phyloP scores from a whole-genome alignment of 139 green algal genomes.

The Micractinium conductrix region DNA sequence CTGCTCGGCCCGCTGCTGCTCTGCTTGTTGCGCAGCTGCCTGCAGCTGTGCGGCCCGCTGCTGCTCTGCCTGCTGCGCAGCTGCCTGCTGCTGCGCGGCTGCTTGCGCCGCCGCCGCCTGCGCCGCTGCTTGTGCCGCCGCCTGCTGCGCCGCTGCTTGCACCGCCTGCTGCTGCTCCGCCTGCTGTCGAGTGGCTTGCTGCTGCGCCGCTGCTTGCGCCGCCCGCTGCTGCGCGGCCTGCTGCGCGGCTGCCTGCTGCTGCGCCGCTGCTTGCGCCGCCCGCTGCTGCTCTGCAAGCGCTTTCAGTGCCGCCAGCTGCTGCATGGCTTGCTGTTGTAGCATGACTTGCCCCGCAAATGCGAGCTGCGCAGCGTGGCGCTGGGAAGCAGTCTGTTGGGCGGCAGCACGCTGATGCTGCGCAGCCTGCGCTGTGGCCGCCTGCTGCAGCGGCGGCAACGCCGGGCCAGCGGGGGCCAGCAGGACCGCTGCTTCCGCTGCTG shows the following conservation, averaged over 20 bases:
- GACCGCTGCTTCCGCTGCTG: too few relatives aligned
- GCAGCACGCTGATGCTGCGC: too few relatives aligned
- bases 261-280: too few relatives aligned
- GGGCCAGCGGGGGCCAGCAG: background rate
- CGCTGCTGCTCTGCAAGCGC: too few relatives aligned
- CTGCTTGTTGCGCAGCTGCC: background rate
- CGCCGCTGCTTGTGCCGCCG: background rate
- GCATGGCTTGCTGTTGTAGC: background rate
- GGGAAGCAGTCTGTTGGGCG: too few relatives aligned
- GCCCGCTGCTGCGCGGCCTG: too few relatives aligned
- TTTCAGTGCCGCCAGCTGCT: too few relatives aligned
- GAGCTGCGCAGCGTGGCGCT: too few relatives aligned
- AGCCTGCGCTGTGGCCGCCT: background rate
- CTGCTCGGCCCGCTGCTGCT: background rate
- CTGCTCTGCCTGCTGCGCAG: background rate
- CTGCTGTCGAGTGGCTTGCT: too few relatives aligned
- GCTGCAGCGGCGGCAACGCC: background rate
- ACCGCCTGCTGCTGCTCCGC: background rate
- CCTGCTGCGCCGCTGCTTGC: background rate
- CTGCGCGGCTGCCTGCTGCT: too few relatives aligned
- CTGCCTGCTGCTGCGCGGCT: background rate
- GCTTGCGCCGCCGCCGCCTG: background rate
- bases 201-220: background rate
- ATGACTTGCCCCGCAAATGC: too few relatives aligned
- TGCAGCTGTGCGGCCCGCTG: background rate